Conservation (phyloP, 768 basidiomycete genomes). For the Termitomyces sp. region DNA sequence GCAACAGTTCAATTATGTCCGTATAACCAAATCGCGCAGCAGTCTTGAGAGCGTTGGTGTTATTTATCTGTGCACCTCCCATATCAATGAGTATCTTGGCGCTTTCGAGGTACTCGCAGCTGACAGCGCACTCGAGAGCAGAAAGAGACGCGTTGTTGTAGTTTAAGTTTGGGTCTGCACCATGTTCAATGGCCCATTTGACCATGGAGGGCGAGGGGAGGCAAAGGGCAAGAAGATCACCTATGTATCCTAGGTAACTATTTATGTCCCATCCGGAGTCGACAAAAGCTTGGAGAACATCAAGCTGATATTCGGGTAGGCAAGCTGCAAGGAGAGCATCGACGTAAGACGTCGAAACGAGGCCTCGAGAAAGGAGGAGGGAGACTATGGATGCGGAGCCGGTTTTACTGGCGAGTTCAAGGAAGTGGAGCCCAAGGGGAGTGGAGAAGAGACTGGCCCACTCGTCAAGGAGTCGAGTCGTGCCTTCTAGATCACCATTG, state of each 20-base stretch:
- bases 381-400: slow-evolving; percentile 2
- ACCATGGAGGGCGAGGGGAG: background rate
- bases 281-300: slow-evolving; percentile 7
- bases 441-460: background rate
- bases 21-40: slow-evolving; percentile 3
- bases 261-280: slow-evolving; percentile 8
- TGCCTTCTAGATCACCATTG: background rate
- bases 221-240: slow-evolving; percentile 1
- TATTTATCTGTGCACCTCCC: slow-evolving; percentile 6
- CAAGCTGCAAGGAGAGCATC: slow-evolving; percentile 1
- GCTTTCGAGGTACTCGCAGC: background rate
- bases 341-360: background rate
- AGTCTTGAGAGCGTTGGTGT: slow-evolving; percentile 7
- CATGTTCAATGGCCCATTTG: slow-evolving; percentile 1
- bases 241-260: slow-evolving; percentile 1
- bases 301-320: background rate
- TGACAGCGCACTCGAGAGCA: slow-evolving; percentile 5
- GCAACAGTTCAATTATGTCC: slow-evolving; percentile 9
- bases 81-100: background rate
- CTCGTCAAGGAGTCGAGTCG: background rate
- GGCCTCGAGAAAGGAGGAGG: slow-evolving; percentile 1
- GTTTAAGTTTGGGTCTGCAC: slow-evolving; percentile 6
- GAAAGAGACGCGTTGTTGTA: background rate
- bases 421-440: background rate
- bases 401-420: background rate